Conservation (phyloP, 257 asterid species). For the Cruciata laevipes region DNA sequence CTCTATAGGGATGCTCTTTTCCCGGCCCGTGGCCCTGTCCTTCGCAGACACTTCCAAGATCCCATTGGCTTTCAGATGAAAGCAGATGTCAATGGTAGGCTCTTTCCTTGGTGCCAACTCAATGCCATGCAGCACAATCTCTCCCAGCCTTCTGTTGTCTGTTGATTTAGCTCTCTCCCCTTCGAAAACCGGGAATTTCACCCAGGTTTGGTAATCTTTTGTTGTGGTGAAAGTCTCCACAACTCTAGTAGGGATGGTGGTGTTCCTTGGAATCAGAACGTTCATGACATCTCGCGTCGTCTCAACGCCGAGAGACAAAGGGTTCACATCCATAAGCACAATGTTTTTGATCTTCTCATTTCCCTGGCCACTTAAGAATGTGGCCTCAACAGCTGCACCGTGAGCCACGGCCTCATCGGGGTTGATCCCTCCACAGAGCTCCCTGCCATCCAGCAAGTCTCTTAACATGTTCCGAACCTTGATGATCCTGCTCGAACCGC, state of each 20-base stretch:
- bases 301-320: neutral
- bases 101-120: neutral
- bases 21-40: neutral
- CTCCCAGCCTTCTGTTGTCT: neutral
- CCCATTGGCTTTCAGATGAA: neutral
- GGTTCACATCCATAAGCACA: neutral
- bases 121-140: neutral
- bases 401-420: neutral
- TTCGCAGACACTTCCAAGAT: neutral
- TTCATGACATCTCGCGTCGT: neutral
- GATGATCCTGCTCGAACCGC: neutral
- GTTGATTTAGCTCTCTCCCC: neutral
- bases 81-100: neutral
- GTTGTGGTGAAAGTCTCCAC: neutral
- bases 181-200: neutral
- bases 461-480: neutral
- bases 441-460: neutral
- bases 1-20: neutral
- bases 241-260: neutral
- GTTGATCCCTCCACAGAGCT: constrained; percentile 1
- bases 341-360: neutral
- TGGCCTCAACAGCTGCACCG: neutral
- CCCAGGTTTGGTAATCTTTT: neutral
- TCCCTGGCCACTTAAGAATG: neutral
- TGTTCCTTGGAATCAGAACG: constrained; percentile 1